Percentiles rank a stretch among this genome's conserved stretches.
These are phyloP conservation scores for Trametes polyzona DNA, from an alignment of 1,284 basidiomycete genomes.

Conservation along the genomic window DNA sequence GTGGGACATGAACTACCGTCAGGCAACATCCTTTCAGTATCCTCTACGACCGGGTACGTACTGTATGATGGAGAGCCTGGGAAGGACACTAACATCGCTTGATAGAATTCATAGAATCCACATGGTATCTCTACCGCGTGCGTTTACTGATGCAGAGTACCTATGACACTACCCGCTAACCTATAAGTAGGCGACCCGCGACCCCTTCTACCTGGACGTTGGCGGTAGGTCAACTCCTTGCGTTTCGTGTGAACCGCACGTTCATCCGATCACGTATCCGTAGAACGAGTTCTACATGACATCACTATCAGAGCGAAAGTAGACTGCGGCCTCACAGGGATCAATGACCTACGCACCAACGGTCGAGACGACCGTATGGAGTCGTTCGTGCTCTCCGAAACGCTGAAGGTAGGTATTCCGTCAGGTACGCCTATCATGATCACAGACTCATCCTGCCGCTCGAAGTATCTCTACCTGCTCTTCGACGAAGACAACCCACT, in stretches of 20 bases:
- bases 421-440: not conserved
- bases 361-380: constrained; percentile 90
- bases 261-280: not conserved
- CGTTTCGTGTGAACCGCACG: not conserved
- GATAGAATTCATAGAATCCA: constrained; percentile 88
- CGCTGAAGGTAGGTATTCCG: constrained; percentile 81
- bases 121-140: constrained; percentile 91
- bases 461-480: constrained; percentile 86
- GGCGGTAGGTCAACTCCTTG: constrained; percentile 44
- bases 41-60: constrained; percentile 76
- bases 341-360: constrained; percentile 81
- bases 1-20: constrained; percentile 77
- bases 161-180: too few species aligned
- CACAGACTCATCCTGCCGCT: not conserved
- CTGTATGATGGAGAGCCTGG: not conserved
- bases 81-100: not conserved
- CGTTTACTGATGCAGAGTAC: constrained; percentile 14
- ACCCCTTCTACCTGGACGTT: constrained; percentile 90
- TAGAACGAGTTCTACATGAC: constrained; percentile 80
- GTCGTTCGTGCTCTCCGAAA: constrained; percentile 89
- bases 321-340: constrained; percentile 82
- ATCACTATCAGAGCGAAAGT: constrained; percentile 77
- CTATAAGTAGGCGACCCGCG: constrained; percentile 91
- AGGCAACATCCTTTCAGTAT: constrained; percentile 81
- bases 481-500: constrained; percentile 86